Base-by-base conservation (phyloP, 441 rosid species). In the Aquilaria agallochum region DNA sequence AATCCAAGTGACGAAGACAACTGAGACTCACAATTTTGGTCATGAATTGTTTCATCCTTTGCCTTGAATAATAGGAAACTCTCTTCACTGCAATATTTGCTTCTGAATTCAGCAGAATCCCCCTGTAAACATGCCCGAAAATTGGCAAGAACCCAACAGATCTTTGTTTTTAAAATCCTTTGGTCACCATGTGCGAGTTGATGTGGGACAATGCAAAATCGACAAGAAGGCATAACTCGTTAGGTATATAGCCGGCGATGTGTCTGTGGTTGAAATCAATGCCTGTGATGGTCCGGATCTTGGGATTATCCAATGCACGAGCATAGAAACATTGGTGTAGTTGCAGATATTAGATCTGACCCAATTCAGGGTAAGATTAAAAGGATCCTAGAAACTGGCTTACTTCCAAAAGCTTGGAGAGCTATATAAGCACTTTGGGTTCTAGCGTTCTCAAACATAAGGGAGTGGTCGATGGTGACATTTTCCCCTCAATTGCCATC, bases 161-260 rank as follows among this genome's bases (percentile, higher is more conserved):
- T 20, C 27, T 20, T 20, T 20, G 27, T 20, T 20, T 20, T 20
- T 20, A 20, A 20, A 20, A 20, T 20, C 27, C 1, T 20, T 20
- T 20, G 1, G 27, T 20, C 27, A 20, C 27, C 27, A 20, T 0
- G 69, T 93, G 90, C 13, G 98, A 72, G 75, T 90, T 93, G 56
- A 93, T 81, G 74, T 93, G 98, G 62, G 90, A 85, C 82, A 93
- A 84, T 49, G 97, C 98, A 46, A 93, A 88, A 86, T 93, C 98
- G 49, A 70, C 50, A 2, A 93, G 72, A 72, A 93, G 76, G 9
- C 96, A 96, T 8, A 93, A 87, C 78, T 93, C 98, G 67, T 86
- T 91, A 5, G 96, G 95, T 63, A 90, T 72, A 75, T 88, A 92
- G 0, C 96, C 97, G 3, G 97, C 98, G 51, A 93, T 88, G 56